Percentiles rank a stretch among this genome's conserved stretches.
Conservation (phyloP, 208 protist genomes). For the Crithidia sp. region DNA sequence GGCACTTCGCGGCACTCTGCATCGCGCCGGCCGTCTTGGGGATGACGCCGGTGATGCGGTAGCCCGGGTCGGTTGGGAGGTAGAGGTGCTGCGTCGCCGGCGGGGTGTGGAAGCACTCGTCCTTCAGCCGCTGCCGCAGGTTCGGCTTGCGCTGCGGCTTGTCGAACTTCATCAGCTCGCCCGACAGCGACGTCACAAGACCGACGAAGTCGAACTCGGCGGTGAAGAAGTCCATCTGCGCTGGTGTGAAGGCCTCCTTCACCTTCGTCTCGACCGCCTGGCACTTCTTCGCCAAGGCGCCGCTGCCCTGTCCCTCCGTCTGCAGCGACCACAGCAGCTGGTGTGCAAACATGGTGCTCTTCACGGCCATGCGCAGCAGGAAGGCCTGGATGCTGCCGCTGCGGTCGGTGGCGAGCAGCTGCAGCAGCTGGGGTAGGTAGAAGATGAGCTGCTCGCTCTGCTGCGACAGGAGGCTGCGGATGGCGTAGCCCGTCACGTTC, state of each 20-base stretch:
- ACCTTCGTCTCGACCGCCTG: constrained; percentile 41
- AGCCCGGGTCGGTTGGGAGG: constrained; percentile 82
- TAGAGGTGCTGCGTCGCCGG: constrained; percentile 70
- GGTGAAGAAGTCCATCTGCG: constrained; percentile 60
- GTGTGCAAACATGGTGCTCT: constrained; percentile 82
- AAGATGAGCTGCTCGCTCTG: constrained; percentile 85
- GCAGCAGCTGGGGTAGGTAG: constrained; percentile 91
- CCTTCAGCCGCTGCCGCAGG: constrained; percentile 69
- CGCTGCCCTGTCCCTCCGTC: constrained; percentile 66
- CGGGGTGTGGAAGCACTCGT: constrained; percentile 65
- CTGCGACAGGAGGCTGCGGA: constrained; percentile 79
- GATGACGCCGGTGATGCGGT: constrained; percentile 77
- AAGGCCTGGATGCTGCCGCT: constrained; percentile 62
- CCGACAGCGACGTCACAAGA: constrained; percentile 78
- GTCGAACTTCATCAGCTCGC: constrained; percentile 78
- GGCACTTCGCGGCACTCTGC: constrained; percentile 92
- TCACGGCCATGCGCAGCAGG: constrained; percentile 56
- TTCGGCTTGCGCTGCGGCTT: constrained; percentile 80
- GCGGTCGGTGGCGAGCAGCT: constrained; percentile 71
- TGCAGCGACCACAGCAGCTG: constrained; percentile 88
- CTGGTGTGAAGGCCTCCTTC: constrained; percentile 45
- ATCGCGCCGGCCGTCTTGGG: constrained; percentile 79
- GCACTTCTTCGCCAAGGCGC: constrained; percentile 53
- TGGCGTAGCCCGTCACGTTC: constrained; percentile 67
- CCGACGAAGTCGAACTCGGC: constrained; percentile 83